Conservation (phyloP, 2,329 filamentous ascomycete species). For the Talaromyces albobiverticillius region DNA sequence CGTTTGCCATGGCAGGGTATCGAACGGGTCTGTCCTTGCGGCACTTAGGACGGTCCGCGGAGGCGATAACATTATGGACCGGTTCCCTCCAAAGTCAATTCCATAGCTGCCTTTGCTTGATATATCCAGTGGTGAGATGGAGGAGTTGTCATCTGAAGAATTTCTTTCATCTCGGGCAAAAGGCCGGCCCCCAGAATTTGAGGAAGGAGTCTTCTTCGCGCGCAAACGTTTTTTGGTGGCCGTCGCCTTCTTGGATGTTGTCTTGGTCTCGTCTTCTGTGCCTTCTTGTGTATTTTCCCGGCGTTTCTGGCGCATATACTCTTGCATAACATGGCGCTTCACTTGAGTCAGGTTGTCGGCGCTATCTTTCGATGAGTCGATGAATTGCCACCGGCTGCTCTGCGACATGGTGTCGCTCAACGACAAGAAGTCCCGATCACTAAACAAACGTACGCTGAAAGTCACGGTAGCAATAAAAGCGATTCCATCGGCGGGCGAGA, state of each 20-base stretch:
- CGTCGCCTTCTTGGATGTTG: background rate
- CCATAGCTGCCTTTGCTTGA: conserved; percentile 4
- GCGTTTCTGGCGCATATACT: conserved; percentile 39
- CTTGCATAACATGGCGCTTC: conserved; percentile 45
- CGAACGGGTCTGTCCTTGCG: conserved; percentile 37
- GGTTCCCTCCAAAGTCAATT: conserved; percentile 14
- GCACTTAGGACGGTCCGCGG: conserved; percentile 32
- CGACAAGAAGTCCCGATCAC: background rate
- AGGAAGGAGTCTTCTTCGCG: background rate
- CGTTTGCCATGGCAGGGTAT: conserved; percentile 32
- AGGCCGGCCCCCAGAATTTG: background rate
- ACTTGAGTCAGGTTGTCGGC: conserved; percentile 38
- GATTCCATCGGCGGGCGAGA: background rate
- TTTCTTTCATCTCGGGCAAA: background rate
- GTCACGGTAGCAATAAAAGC: background rate
- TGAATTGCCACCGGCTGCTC: conserved; percentile 40
- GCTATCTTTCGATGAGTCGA: conserved; percentile 36
- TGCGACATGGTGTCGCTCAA: conserved; percentile 6
- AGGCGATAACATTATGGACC: conserved; percentile 17
- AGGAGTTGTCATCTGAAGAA: no score
- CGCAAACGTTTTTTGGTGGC: conserved; percentile 4
- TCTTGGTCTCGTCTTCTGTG: conserved; percentile 4
- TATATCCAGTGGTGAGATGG: background rate
- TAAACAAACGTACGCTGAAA: background rate
- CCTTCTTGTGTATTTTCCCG: conserved; percentile 13